Conservation (phyloP, 2,329 filamentous ascomycete species). For the Berkeleyomyces rouxiae region DNA sequence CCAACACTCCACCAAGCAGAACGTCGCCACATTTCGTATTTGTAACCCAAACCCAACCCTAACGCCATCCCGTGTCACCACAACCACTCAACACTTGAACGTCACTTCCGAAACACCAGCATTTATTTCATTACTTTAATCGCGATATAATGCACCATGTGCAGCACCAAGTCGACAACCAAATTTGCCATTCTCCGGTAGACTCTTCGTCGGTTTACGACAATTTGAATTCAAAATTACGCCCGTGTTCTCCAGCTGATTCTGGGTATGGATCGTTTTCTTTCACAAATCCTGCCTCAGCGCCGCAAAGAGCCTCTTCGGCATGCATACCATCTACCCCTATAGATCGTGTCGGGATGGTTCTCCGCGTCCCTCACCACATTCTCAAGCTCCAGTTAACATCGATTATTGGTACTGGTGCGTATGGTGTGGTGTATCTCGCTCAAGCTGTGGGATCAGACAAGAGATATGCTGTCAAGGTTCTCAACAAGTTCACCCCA, state of each 20-base stretch:
- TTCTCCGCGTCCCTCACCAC: constrained; percentile 25
- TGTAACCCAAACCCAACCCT: not conserved
- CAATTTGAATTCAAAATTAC: not conserved
- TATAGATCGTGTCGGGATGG: not conserved
- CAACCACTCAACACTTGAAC: not conserved
- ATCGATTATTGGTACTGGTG: constrained; percentile 58
- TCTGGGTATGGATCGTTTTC: not conserved
- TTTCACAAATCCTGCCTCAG: not conserved
- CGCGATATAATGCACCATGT: constrained; percentile 39
- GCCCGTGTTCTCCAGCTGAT: not conserved
- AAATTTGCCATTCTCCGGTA: not conserved
- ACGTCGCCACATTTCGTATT: not conserved
- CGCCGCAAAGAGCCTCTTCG: not conserved
- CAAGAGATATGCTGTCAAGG: constrained; percentile 85
- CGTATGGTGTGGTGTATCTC: constrained; percentile 91
- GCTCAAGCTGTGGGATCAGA: constrained; percentile 70
- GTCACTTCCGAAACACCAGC: too few species aligned
- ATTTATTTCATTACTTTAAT: not conserved
- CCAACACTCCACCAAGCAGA: not conserved
- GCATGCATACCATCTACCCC: not conserved
- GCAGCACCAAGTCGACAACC: not conserved
- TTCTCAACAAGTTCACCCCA: constrained; percentile 75
- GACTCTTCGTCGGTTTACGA: not conserved
- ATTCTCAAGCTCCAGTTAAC: constrained; percentile 67
- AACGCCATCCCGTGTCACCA: not conserved